phyloP scores from a whole-genome alignment of 2,329 filamentous ascomycete genomes.

The Aspergillus sp. region DNA sequence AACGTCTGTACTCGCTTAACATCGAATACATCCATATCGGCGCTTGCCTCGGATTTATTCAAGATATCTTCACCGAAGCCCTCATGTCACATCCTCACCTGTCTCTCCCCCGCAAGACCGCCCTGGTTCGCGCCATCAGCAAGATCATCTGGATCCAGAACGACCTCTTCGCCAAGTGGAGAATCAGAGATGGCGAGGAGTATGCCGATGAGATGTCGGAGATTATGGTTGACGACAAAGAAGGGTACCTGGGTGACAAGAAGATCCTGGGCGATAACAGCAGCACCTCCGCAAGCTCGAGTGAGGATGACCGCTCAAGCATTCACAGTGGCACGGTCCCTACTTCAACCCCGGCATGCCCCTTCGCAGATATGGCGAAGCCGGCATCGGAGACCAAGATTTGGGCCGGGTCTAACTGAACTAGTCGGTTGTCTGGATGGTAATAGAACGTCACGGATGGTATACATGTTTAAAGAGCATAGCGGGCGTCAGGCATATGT shows the following conservation, averaged over 20 bases:
- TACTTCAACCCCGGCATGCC: conserved; percentile 28
- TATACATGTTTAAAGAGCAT: conserved; percentile 11
- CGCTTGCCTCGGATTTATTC: conserved; percentile 70
- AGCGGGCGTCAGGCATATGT: conserved; percentile 11
- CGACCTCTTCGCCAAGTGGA: conserved; percentile 82
- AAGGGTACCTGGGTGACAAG: conserved; percentile 66
- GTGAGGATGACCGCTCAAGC: conserved; percentile 34
- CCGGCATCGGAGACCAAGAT: conserved; percentile 33
- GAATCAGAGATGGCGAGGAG: conserved; percentile 69
- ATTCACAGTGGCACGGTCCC: conserved; percentile 24
- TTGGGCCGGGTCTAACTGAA: conserved; percentile 21
- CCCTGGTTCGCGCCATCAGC: conserved; percentile 71
- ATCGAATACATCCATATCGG: conserved; percentile 81
- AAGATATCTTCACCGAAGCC: conserved; percentile 75
- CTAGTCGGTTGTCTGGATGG: neutral
- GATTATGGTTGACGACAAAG: conserved; percentile 54
- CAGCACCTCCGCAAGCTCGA: conserved; percentile 25
- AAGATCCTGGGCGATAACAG: conserved; percentile 49
- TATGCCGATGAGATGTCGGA: conserved; percentile 48
- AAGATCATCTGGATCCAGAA: conserved; percentile 90
- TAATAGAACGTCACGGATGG: neutral
- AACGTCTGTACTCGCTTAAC: conserved; percentile 70
- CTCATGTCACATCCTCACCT: conserved; percentile 71
- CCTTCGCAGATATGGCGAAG: conserved; percentile 32
- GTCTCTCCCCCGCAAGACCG: conserved; percentile 67